Conservation (phyloP, 805 yeast species). For the Nakazawaea ishiwadae region DNA sequence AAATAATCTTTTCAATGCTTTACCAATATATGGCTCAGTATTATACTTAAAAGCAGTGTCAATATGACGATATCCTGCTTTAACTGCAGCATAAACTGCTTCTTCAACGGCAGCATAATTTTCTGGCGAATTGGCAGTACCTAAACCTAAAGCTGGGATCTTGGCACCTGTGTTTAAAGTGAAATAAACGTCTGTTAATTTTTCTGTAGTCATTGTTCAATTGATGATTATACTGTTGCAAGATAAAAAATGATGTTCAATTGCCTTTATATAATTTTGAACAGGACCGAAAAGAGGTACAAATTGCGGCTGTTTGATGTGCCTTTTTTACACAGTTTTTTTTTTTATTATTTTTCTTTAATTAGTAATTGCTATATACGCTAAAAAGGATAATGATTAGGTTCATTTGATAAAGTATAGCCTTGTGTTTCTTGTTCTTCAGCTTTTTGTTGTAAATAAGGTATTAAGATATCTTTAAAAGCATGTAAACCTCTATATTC, state of each 20-base stretch:
- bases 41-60: conserved; percentile 50
- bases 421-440: conserved; percentile 44
- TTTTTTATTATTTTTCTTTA: too few relatives aligned
- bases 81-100: conserved; percentile 53
- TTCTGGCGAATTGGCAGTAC: conserved; percentile 31
- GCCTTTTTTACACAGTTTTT: background rate
- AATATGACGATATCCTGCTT: conserved; percentile 44
- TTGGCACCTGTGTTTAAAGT: conserved; percentile 21
- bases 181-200: conserved; percentile 12
- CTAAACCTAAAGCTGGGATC: conserved; percentile 23
- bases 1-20: conserved; percentile 42
- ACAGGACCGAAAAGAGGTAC: too few relatives aligned
- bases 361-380: too few relatives aligned
- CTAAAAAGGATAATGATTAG: conserved; percentile 40
- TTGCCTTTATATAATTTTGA: background rate
- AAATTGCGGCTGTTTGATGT: too few relatives aligned
- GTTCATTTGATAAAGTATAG: conserved; percentile 32
- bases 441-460: conserved; percentile 47
- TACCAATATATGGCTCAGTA: conserved; percentile 37
- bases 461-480: conserved; percentile 48
- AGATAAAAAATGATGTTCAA: background rate
- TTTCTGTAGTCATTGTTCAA: background rate
- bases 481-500: conserved; percentile 55
- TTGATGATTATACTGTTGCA: too few relatives aligned
- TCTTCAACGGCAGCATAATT: conserved; percentile 32